A percentile compares a stretch with the other conserved stretches of the same genome.
These are phyloP conservation scores for Vicia villosa DNA, from an alignment of 306 rosid species.

Conservation along the genomic window DNA sequence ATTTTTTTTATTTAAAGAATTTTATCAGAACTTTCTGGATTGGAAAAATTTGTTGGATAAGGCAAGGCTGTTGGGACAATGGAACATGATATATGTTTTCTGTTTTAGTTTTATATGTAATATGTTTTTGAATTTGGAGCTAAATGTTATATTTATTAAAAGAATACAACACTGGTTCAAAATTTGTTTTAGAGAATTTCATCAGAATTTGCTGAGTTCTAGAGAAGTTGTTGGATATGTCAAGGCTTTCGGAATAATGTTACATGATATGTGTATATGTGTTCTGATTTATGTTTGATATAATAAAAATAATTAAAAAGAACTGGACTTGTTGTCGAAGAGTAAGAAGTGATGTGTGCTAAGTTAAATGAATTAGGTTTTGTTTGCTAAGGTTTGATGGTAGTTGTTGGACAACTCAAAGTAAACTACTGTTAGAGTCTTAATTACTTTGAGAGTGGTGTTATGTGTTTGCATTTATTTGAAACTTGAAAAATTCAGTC, in stretches of 20 bases:
- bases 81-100: not conserved
- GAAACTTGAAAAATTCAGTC: not conserved
- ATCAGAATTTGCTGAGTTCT: no score
- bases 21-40: not conserved
- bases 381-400: not conserved
- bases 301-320: not conserved
- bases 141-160: not conserved
- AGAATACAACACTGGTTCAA: no score
- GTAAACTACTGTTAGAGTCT: not conserved
- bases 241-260: not conserved
- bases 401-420: not conserved
- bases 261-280: no score
- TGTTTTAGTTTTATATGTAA: not conserved
- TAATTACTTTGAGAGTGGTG: not conserved
- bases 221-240: not conserved
- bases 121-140: not conserved
- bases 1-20: not conserved
- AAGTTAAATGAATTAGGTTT: not conserved
- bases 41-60: not conserved
- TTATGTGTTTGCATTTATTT: not conserved
- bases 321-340: not conserved
- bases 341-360: not conserved
- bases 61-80: not conserved
- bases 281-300: not conserved
- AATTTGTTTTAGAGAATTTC: no score